phyloP scores from a whole-genome alignment of 75 land plant genomes.

The Cunninghamia lanceolata region DNA sequence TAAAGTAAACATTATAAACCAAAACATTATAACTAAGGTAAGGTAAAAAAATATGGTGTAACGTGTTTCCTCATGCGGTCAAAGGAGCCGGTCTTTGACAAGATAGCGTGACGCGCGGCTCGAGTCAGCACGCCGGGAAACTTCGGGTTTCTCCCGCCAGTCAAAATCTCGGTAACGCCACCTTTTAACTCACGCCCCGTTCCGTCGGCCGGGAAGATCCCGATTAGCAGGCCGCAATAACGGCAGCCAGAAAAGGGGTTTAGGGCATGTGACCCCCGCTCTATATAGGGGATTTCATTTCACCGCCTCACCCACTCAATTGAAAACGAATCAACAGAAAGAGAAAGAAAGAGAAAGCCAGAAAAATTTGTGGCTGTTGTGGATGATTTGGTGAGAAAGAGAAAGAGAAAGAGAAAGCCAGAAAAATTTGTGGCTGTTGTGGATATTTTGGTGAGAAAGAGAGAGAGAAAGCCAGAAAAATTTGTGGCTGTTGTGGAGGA shows the following conservation, averaged over 20 bases:
- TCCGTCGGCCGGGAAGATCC: background rate
- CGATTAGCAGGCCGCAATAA: background rate
- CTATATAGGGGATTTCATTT: too few relatives aligned
- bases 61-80: background rate
- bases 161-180: background rate
- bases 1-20: background rate
- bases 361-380: too few relatives aligned
- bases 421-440: too few relatives aligned
- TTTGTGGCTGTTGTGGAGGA: too few relatives aligned
- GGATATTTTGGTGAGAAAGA: too few relatives aligned
- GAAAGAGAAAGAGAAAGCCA: background rate
- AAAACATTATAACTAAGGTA: background rate
- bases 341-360: background rate
- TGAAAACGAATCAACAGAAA: too few relatives aligned
- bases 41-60: background rate
- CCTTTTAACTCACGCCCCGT: background rate
- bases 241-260: background rate
- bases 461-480: background rate
- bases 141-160: background rate
- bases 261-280: background rate
- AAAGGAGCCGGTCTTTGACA: conserved; percentile 3
- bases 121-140: conserved; percentile 9
- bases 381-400: too few relatives aligned
- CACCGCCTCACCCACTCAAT: background rate
- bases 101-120: conserved; percentile 5